Base-by-base conservation (phyloP, 2,329 filamentous ascomycete genomes). In the Alternaria sp. region DNA sequence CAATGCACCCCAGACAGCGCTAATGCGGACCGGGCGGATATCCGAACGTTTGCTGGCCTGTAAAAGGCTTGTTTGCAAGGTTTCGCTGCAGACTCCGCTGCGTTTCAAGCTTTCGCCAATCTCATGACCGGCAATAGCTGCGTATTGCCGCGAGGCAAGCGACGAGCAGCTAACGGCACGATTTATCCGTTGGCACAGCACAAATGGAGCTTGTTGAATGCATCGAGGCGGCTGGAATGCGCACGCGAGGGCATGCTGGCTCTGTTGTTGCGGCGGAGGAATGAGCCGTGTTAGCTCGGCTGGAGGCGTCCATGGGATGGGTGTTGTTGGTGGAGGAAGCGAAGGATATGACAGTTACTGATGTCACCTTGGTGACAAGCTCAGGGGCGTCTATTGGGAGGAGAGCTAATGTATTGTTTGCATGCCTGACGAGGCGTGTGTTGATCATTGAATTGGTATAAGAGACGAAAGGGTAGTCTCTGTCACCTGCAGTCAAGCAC, bases 1-100 rank as follows among this genome's bases (percentile, higher is more conserved):
- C 46, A 32, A 56, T 57, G 60, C 50, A 67, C 66, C 63, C 66
- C 66, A 60, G 56, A 66, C 46, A 47, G n/a, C 53, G 50, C 49
- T 61, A 61, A 26, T 40, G 56, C 56, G 19, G 15, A 40, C 21
- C 28, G n/a, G 13, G 12, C 32, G 21, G 6, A 17, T 15, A n/a
- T 19, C 32, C 25, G 26, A 40, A 45, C 12, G 49, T 53, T 30
- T 15, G 19, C 13, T 21, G 13, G 30, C 49, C 49, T 51, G 28
- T 51, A n/a, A 51, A 51, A 51, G 12, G 28, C 49, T 51, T 52
- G 49, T 40, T 36, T 40, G 8, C 13, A 36, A 52, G 30, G 30
- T 46, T 43, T 30, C 19, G 23, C 45, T 45, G n/a, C 25, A 30
- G n/a, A 13, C 15, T 43, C 21, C 40, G n/a, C 13, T 12, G 26